phyloP scores from a whole-genome alignment of 2,329 filamentous ascomycete genomes.

The Epicoccum nigrum region DNA sequence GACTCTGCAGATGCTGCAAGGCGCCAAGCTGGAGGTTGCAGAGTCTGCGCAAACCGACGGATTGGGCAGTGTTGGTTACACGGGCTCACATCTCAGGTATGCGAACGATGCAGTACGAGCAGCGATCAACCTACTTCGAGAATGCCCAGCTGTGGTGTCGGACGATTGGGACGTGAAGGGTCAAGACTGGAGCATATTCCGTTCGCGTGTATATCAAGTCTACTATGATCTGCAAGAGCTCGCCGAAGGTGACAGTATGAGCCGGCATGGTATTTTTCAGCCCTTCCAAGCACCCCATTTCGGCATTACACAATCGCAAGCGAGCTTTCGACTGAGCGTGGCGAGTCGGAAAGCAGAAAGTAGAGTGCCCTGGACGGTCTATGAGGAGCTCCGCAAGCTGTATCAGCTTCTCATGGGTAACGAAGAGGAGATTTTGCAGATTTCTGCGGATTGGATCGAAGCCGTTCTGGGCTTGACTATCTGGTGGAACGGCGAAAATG shows the following conservation, averaged over 20 bases:
- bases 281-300: conserved; percentile 53
- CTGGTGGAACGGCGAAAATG: conserved; percentile 87
- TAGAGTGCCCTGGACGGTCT: conserved; percentile 86
- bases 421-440: conserved; percentile 74
- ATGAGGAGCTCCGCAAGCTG: conserved; percentile 79
- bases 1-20: conserved; percentile 70
- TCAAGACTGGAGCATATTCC: conserved; percentile 83
- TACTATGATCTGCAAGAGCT: conserved; percentile 75
- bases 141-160: conserved; percentile 70
- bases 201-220: conserved; percentile 73
- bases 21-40: conserved; percentile 80
- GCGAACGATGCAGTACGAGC: conserved; percentile 74
- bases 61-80: conserved; percentile 70
- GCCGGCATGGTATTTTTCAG: conserved; percentile 50
- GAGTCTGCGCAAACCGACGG: conserved; percentile 68
- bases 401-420: conserved; percentile 83
- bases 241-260: conserved; percentile 72
- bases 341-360: conserved; percentile 78
- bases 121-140: conserved; percentile 71
- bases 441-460: conserved; percentile 90
- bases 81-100: conserved; percentile 75
- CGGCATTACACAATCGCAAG: conserved; percentile 52
- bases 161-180: conserved; percentile 84
- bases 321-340: conserved; percentile 68
- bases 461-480: conserved; percentile 80